Base-by-base conservation (phyloP, 176 grass and related monocot species). In the Oryza brachyantha region DNA sequence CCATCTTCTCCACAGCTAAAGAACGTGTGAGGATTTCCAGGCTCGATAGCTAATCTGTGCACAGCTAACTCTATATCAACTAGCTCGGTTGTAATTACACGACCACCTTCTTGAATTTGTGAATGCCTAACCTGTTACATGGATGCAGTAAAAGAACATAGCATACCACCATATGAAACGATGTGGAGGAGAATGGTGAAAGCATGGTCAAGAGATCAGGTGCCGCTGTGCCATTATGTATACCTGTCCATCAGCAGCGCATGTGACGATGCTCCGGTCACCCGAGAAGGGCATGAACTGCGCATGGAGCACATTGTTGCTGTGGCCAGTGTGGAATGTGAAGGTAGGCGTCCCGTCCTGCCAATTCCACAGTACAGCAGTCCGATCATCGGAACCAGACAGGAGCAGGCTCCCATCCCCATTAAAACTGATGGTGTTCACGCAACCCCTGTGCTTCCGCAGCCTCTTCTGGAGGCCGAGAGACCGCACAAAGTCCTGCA, bases 371-470 rank as follows among this genome's bases (percentile, higher is more conserved):
- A 97, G 21, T 46, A 76, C 73, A 19, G 86, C 59, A 22, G 25
- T 90, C 65, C 60, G 62, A 46, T 97, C 94, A 19, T 90, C 86
- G 0, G 94, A 88, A 0, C 91, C 84, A 2, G 91, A 94, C 21
- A 97, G 38, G 43, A 97, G 86, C 72, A 92, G 61, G 13, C 76
- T 90, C 57, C 94, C 94, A 31, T 90, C 83, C 8, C 27, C 35
- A 34, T 84, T 93, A 38, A 97, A 93, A 79, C 79, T 82, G 78
- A 97, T 46, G 22, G 84, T 86, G 74, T 93, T 90, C 26, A 97
- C 87, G 25, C 79, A 90, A 36, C 87, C 84, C 25, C 26, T 64
- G 73, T 97, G 94, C 52, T 75, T 91, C 50, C 79, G 55, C 12
- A 97, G 76, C 40, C 79, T 89, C 64, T 34, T 91, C 5, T 84